Conservation (phyloP, 345 rosid genomes). For the Erysimum cheiranthoides region DNA sequence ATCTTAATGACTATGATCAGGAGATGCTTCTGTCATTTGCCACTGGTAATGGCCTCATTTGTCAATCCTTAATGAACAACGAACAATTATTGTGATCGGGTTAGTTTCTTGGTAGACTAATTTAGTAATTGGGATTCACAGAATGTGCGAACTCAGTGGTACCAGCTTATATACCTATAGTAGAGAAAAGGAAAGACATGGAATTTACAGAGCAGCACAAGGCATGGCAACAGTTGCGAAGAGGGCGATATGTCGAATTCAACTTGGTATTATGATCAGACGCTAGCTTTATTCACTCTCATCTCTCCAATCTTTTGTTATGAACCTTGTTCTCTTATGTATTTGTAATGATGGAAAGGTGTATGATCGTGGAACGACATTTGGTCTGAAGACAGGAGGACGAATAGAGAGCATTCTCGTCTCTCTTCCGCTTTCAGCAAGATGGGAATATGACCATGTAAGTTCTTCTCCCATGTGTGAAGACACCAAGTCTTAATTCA, state of each 20-base stretch:
- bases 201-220: conserved; percentile 80
- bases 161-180: conserved; percentile 90
- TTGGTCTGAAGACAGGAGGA: conserved; percentile 97
- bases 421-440: conserved; percentile 88
- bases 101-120: conserved; percentile 33
- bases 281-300: background rate
- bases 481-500: background rate
- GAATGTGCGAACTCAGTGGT: conserved; percentile 94
- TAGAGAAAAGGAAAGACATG: conserved; percentile 80
- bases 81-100: background rate
- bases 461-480: conserved; percentile 34
- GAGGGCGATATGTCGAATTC: conserved; percentile 97
- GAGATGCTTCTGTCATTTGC: conserved; percentile 95
- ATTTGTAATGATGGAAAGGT: conserved; percentile 54
- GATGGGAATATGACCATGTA: conserved; percentile 99
- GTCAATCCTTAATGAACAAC: background rate
- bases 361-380: conserved; percentile 96
- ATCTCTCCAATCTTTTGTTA: background rate
- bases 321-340: conserved; percentile 20
- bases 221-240: conserved; percentile 96
- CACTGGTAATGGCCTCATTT: conserved; percentile 64
- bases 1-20: conserved; percentile 85
- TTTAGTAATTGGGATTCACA: conserved; percentile 40
- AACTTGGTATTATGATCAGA: conserved; percentile 67
- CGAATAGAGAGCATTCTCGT: conserved; percentile 97